Conservation (phyloP, 2,329 filamentous ascomycete genomes). For the Aspergillus ochraceoroseus region DNA sequence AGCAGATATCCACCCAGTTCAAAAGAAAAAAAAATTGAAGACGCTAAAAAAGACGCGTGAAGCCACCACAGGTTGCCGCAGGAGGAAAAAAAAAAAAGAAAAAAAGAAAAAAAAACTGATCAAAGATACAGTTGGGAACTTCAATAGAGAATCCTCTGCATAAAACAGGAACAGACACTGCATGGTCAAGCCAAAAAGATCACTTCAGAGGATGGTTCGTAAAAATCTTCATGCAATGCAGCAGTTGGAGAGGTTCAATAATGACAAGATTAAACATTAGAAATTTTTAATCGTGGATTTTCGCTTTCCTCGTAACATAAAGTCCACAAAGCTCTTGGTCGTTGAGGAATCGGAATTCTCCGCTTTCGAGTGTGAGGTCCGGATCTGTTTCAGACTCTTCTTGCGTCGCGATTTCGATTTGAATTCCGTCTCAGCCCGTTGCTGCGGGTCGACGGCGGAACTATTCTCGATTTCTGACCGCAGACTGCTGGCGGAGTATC, state of each 20-base stretch:
- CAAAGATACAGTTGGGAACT: no score
- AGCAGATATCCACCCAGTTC: no score
- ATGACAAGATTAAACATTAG: slow-evolving; percentile 22
- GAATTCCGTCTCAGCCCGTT: slow-evolving; percentile 10
- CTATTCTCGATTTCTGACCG: slow-evolving; percentile 27
- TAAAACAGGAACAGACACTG: no score
- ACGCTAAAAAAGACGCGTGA: no score
- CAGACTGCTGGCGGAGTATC: slow-evolving; percentile 29
- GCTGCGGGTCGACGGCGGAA: slow-evolving; percentile 12
- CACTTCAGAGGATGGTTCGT: background rate
- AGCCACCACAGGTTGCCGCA: no score
- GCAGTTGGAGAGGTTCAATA: no score
- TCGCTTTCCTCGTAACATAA: slow-evolving; percentile 21
- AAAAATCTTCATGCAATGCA: slow-evolving; percentile 3
- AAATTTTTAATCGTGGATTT: slow-evolving; percentile 20
- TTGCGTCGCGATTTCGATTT: slow-evolving; percentile 15
- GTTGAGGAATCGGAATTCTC: slow-evolving; percentile 13
- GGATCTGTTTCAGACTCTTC: slow-evolving; percentile 20
- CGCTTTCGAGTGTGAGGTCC: slow-evolving; percentile 5
- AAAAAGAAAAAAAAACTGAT: no score
- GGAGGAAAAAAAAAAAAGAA: no score
- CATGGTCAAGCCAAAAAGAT: background rate
- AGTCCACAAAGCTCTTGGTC: slow-evolving; percentile 24
- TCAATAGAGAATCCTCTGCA: no score
- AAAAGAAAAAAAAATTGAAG: no score